Conservation (phyloP, 2,329 filamentous ascomycete genomes). For the Samsoniella hepiali region DNA sequence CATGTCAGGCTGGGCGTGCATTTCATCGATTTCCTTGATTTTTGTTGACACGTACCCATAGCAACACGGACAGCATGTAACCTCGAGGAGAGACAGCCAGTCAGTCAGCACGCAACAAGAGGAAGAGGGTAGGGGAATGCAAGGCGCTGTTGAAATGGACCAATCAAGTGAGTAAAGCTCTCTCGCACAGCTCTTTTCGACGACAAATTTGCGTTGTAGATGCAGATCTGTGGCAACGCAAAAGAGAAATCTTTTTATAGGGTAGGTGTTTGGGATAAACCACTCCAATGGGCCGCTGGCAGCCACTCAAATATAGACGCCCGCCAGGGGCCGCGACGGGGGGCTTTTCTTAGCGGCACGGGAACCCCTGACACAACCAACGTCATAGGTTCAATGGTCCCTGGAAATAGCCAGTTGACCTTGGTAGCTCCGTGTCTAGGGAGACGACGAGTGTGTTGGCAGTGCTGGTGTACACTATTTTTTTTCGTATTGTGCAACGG, state of each 20-base stretch:
- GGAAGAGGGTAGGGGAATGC: not conserved
- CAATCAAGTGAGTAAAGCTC: no score
- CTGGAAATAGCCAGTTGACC: not conserved
- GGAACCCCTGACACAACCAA: conserved; percentile 7
- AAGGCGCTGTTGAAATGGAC: no score
- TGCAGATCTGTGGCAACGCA: no score
- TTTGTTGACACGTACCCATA: not conserved
- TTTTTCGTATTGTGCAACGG: not conserved
- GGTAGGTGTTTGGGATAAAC: not conserved
- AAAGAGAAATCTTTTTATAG: no score
- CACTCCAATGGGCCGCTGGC: not conserved
- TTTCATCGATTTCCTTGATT: conserved; percentile 1
- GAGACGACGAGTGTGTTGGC: not conserved
- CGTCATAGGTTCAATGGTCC: conserved; percentile 7
- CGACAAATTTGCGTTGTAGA: no score
- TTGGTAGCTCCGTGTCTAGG: not conserved
- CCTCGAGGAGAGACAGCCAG: not conserved
- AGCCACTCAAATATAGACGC: conserved; percentile 4
- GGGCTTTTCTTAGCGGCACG: not conserved
- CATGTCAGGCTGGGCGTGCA: not conserved
- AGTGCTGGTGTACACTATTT: not conserved
- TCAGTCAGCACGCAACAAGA: not conserved
- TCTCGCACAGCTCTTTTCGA: no score
- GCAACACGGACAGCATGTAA: not conserved
- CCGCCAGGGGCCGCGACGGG: not conserved